Evolutionary conservation across 2,329 filamentous ascomycete species (phyloP), one percentile per base, ranked within the genome.

Genomic region (Aspergillus niger): DNA sequence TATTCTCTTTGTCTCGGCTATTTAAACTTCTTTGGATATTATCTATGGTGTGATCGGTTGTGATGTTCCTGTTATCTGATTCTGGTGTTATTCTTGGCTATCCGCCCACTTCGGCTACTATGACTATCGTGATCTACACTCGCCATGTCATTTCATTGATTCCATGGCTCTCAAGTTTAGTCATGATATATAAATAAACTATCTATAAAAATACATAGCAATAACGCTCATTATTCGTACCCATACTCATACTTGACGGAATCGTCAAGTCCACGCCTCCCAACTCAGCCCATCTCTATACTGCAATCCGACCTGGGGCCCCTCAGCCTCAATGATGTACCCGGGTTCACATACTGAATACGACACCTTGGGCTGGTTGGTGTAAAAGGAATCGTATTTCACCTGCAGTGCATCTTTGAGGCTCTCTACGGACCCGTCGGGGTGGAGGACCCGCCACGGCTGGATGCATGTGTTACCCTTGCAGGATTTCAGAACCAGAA

Each of bases 391-490:
- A 59, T 79, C 74, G 28, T 70, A 76, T 3, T 61, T 28, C 8
- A 57, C 15, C 15, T 67, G 30, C 24, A 79, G 51, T 3, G 76
- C 75, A 55, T 78, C 74, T 0, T 57, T 62, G 1, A 79, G 66
- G 13, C 60, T 72, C 2, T 53, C 41, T 0, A 79, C 75, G 0
- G 64, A 55, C 1, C 72, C 70, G 2, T 64, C 62, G 0, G 72
- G 72, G 38, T 79, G 77, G 2, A 79, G 63, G 0, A 71, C 65
- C 22, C 69, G 59, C 77, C 76, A 79, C 2, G 77, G 77, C 48
- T 73, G 62, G 36, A 72, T 70, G 55, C 77, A 79, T 3, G 69
- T 70, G 3, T 43, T 38, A 7, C 70, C 74, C 53, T 76, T 70
- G 66, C 77, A 79, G 3, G 57, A 59, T 13, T 59, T 59, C 30